Conservation (phyloP, 768 basidiomycete species). For the Xerocomus spinulosus region DNA sequence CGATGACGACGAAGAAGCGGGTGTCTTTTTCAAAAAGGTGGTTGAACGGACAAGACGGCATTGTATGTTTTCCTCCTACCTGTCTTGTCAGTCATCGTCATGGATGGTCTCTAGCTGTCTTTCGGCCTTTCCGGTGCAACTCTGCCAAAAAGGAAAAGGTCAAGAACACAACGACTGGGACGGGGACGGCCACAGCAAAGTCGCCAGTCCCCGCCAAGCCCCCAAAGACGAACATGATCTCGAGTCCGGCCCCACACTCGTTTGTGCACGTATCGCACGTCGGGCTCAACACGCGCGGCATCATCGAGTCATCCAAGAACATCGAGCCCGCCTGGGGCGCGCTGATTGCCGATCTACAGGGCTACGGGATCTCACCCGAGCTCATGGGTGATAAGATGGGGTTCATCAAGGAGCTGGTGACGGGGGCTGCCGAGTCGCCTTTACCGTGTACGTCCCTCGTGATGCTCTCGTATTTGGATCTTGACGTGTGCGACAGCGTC, state of each 20-base stretch:
- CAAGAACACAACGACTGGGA: background rate
- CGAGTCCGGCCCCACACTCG: constrained; percentile 52
- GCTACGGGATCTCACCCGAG: constrained; percentile 34
- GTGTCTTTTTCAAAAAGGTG: constrained; percentile 57
- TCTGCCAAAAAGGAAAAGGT: constrained; percentile 23
- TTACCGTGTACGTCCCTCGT: background rate
- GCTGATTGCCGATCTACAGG: constrained; percentile 40
- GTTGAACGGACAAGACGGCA: constrained; percentile 45
- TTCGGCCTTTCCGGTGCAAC: constrained; percentile 27
- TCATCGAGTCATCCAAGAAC: constrained; percentile 49
- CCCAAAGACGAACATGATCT: constrained; percentile 40
- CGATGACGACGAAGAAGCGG: constrained; percentile 57
- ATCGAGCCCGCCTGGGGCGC: constrained; percentile 53
- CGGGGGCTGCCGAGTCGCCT: constrained; percentile 3
- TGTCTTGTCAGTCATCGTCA: constrained; percentile 9
- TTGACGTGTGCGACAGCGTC: constrained; percentile 2
- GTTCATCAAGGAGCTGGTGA: constrained; percentile 33
- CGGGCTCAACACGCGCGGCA: constrained; percentile 48
- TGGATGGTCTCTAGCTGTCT: constrained; percentile 26
- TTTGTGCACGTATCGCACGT: constrained; percentile 67
- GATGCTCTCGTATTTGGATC: background rate
- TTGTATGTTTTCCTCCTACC: constrained; percentile 21
- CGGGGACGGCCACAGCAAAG: constrained; percentile 13
- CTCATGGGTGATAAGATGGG: constrained; percentile 29
- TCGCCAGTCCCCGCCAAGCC: constrained; percentile 25